Percentiles rank a stretch among this genome's conserved stretches.
Evolutionary conservation across 176 grass and related monocot genomes (phyloP).

Genomic region (Oryza punctata): DNA sequence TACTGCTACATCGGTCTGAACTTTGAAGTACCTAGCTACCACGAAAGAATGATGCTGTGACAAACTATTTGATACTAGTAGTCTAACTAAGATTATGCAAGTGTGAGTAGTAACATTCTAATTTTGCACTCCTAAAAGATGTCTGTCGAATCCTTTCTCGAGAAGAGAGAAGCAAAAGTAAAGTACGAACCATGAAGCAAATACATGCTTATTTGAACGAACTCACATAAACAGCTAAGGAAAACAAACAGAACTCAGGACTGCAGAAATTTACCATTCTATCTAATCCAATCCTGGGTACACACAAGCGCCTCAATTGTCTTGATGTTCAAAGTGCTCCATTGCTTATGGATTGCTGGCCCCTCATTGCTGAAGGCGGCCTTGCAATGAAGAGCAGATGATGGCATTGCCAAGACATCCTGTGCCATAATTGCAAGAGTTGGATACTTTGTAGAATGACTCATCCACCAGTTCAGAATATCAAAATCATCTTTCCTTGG

Average conservation of each 20-base stretch:
- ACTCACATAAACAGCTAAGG: not conserved
- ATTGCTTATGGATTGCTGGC: conserved; percentile 38
- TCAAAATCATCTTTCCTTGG: conserved; percentile 59
- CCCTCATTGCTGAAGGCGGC: conserved; percentile 27
- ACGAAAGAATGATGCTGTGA: not conserved
- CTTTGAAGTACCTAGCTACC: not conserved
- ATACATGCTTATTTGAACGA: not conserved
- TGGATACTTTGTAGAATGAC: conserved; percentile 51
- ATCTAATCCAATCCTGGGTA: conserved; percentile 50
- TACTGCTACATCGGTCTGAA: not conserved
- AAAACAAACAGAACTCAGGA: conserved; percentile 10
- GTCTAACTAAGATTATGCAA: not conserved
- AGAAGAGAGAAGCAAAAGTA: conserved; percentile 2
- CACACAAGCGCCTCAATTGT: conserved; percentile 56
- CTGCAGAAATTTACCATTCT: conserved; percentile 36
- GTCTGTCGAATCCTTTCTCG: not conserved
- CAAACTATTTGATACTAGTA: not conserved
- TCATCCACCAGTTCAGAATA: conserved; percentile 63
- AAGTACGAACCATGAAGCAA: not conserved
- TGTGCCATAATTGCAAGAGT: conserved; percentile 45
- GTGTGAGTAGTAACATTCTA: not conserved
- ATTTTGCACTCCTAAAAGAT: not conserved
- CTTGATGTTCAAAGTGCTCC: conserved; percentile 55
- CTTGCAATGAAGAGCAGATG: conserved; percentile 41
- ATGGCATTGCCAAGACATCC: conserved; percentile 56